These are phyloP conservation scores for Uronychia setigera DNA, from an alignment of 73 alveolate species.

Conservation along the genomic window DNA sequence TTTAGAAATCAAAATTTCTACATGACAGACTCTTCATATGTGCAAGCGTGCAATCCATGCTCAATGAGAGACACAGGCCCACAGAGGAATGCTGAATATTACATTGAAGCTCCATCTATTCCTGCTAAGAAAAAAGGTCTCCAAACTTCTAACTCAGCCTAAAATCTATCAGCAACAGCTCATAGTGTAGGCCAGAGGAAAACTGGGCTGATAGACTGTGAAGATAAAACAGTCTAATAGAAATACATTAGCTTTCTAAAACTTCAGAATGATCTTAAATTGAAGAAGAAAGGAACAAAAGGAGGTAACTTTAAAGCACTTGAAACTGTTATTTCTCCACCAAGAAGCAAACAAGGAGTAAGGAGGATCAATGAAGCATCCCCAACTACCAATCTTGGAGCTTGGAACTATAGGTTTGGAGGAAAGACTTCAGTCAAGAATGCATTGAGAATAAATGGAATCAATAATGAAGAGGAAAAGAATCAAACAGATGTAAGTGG, in stretches of 20 bases:
- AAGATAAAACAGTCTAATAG: not conserved
- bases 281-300: not conserved
- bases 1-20: conserved; percentile 44
- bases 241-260: not conserved
- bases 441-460: not conserved
- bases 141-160: not conserved
- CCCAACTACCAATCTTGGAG: not conserved
- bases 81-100: conserved; percentile 61
- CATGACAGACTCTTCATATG: conserved; percentile 61
- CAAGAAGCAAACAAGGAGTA: not conserved
- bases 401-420: not conserved
- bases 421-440: not conserved
- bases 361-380: not conserved
- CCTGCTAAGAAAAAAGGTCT: not conserved
- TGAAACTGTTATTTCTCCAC: not conserved
- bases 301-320: not conserved
- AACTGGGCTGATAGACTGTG: not conserved
- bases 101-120: conserved; percentile 15
- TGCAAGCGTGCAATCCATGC: conserved; percentile 58
- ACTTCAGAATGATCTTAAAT: not conserved
- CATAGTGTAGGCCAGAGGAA: not conserved
- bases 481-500: not conserved
- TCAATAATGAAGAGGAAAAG: too few species aligned
- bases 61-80: conserved; percentile 73
- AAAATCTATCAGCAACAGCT: not conserved